phyloP scores from a whole-genome alignment of 768 basidiomycete genomes.

The Lactifluus volemus region DNA sequence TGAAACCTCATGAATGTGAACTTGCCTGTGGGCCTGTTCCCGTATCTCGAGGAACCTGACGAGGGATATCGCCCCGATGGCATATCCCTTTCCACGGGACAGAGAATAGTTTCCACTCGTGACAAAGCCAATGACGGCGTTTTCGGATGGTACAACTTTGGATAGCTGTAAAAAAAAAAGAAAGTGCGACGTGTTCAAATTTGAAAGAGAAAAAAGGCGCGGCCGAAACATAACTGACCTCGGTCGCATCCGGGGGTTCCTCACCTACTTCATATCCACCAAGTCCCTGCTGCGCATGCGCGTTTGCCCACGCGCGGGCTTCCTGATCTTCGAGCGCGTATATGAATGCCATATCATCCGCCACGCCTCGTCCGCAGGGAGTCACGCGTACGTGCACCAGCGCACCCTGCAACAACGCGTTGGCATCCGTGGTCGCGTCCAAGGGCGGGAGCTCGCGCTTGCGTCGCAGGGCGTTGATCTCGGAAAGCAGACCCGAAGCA shows the following conservation, averaged over 20 bases:
- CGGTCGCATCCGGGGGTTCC: slow-evolving; percentile 24
- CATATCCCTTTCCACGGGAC: slow-evolving; percentile 66
- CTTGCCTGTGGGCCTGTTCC: slow-evolving; percentile 39
- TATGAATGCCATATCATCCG: slow-evolving; percentile 65
- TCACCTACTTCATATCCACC: slow-evolving; percentile 19
- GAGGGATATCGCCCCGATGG: slow-evolving; percentile 65
- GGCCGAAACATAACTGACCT: slow-evolving; percentile 17
- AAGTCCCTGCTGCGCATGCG: slow-evolving; percentile 22
- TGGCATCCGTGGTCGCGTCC: slow-evolving; percentile 27
- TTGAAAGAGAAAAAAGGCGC: neutral
- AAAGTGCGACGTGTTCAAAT: too few relatives aligned
- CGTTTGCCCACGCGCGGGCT: slow-evolving; percentile 38
- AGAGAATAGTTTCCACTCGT: slow-evolving; percentile 82
- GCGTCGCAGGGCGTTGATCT: slow-evolving; percentile 50
- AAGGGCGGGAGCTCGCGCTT: slow-evolving; percentile 44
- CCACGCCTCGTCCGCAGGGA: slow-evolving; percentile 59
- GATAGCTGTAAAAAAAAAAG: slow-evolving; percentile 32
- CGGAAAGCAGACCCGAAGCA: slow-evolving; percentile 37
- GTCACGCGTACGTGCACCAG: slow-evolving; percentile 58
- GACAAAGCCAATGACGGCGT: slow-evolving; percentile 65
- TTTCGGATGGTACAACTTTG: slow-evolving; percentile 32
- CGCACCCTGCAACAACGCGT: slow-evolving; percentile 47
- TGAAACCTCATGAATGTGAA: neutral
- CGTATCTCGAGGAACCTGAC: slow-evolving; percentile 40
- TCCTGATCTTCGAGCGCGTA: slow-evolving; percentile 54